Evolutionary conservation across 495 filamentous ascomycete genomes (phyloP).

Genomic region (Staphylotrichum longicolle): DNA sequence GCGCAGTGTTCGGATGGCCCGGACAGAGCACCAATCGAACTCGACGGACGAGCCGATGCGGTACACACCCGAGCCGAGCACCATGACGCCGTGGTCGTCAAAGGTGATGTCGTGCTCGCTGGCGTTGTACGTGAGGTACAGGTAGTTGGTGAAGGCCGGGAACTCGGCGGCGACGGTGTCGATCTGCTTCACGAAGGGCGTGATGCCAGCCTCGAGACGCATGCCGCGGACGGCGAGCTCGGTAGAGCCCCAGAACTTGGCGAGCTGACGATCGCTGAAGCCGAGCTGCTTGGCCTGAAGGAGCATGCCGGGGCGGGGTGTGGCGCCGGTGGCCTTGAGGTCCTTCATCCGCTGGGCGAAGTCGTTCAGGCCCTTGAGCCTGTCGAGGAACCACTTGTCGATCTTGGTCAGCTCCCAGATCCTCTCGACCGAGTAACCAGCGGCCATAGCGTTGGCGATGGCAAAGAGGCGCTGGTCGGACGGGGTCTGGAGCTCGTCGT

Average conservation of each 20-base stretch:
- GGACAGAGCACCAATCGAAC: slow-evolving; percentile 99
- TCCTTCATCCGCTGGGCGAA: slow-evolving; percentile 75
- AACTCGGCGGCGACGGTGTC: slow-evolving; percentile 98
- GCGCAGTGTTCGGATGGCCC: slow-evolving; percentile 88
- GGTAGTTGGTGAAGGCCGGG: slow-evolving; percentile 91
- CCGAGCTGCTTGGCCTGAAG: slow-evolving; percentile 87
- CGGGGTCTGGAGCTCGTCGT: slow-evolving; percentile 92
- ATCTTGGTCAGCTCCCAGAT: slow-evolving; percentile 98
- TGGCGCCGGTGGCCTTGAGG: slow-evolving; percentile 68
- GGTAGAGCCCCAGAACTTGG: slow-evolving; percentile 89
- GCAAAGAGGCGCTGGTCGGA: slow-evolving; percentile 97
- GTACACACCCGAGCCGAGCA: slow-evolving; percentile 95
- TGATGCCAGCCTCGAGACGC: slow-evolving; percentile 79
- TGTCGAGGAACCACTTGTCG: slow-evolving; percentile 94
- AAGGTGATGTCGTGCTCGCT: slow-evolving; percentile 82
- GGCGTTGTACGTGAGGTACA: slow-evolving; percentile 95
- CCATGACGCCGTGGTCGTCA: slow-evolving; percentile 88
- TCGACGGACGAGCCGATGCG: slow-evolving; percentile 96
- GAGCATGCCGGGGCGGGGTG: slow-evolving; percentile 55
- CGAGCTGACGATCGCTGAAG: slow-evolving; percentile 90
- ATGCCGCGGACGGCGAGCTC: slow-evolving; percentile 81
- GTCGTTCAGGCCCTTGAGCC: slow-evolving; percentile 84
- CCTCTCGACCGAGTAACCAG: slow-evolving; percentile 89
- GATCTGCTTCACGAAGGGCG: slow-evolving; percentile 92
- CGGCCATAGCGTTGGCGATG: slow-evolving; percentile 94